Conservation (phyloP, 2,329 filamentous ascomycete genomes). For the Fusarium sp. region DNA sequence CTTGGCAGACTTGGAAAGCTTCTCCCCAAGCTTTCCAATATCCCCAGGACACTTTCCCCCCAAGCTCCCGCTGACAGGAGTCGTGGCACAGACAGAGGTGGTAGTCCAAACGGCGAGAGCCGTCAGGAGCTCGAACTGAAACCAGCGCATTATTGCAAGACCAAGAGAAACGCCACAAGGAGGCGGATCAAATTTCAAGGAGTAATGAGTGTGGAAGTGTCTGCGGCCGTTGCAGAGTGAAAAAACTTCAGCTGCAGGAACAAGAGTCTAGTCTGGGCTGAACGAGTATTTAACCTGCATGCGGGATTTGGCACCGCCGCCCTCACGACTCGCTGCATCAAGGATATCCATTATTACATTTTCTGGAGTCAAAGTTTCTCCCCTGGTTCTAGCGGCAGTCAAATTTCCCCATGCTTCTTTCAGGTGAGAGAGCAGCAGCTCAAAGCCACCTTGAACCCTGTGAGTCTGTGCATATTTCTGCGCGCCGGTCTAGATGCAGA, state of each 20-base stretch:
- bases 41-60: constrained; percentile 31
- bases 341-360: background rate
- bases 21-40: constrained; percentile 41
- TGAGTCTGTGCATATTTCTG: background rate
- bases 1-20: constrained; percentile 54
- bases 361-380: background rate
- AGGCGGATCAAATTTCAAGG: background rate
- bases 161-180: background rate
- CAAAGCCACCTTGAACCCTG: background rate
- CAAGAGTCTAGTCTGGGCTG: constrained; percentile 5
- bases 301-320: background rate
- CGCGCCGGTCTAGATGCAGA: background rate
- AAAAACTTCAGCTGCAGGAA: background rate
- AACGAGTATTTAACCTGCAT: constrained; percentile 31
- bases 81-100: constrained; percentile 34
- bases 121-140: constrained; percentile 42
- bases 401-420: constrained; percentile 2
- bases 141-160: constrained; percentile 26
- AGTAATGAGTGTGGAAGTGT: background rate
- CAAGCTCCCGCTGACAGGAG: constrained; percentile 27
- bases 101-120: constrained; percentile 45
- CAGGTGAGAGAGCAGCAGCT: background rate
- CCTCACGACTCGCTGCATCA: background rate
- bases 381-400: background rate
- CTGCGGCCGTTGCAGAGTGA: background rate